Evolutionary conservation across 2,329 filamentous ascomycete species (phyloP).

Genomic region (Alternaria novae-zelandiae): DNA sequence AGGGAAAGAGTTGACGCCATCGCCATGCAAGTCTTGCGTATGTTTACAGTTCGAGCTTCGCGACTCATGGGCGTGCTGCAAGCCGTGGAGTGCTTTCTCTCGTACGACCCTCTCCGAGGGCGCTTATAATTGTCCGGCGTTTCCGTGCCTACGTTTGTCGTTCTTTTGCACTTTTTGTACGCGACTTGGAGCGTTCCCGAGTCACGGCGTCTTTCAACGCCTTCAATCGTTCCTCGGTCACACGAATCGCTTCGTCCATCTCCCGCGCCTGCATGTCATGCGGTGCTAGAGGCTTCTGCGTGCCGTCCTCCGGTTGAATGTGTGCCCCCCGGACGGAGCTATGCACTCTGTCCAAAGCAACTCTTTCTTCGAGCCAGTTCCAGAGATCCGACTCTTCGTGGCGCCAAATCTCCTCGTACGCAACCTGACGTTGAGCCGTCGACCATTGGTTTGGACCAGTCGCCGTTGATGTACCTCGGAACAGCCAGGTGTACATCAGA

Average conservation of each 20-base stretch:
- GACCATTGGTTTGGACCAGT: slow-evolving; percentile 42
- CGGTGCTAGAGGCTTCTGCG: slow-evolving; percentile 58
- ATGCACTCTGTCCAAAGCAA: slow-evolving; percentile 68
- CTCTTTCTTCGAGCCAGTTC: slow-evolving; percentile 90
- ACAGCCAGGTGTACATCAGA: slow-evolving; percentile 42
- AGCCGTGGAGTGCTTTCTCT: background rate
- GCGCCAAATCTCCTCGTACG: slow-evolving; percentile 93
- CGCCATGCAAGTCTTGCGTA: slow-evolving; percentile 13
- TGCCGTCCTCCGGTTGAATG: slow-evolving; percentile 44
- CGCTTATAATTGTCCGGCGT: background rate
- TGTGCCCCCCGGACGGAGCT: slow-evolving; percentile 28
- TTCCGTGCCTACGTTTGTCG: slow-evolving; percentile 13
- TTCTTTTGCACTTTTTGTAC: slow-evolving; percentile 29
- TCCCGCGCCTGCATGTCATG: slow-evolving; percentile 72
- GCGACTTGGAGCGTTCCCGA: slow-evolving; percentile 28
- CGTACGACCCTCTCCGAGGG: background rate
- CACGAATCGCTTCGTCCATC: slow-evolving; percentile 78
- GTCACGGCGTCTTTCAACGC: slow-evolving; percentile 74
- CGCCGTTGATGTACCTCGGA: slow-evolving; percentile 41
- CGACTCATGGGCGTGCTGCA: background rate
- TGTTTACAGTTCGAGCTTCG: slow-evolving; percentile 4
- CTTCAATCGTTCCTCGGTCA: slow-evolving; percentile 84
- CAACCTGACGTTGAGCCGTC: slow-evolving; percentile 72
- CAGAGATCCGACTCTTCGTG: slow-evolving; percentile 87
- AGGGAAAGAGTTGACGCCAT: slow-evolving; percentile 7